Evolutionary conservation across 345 rosid genomes (phyloP).

Genomic region (Streptanthus diversifolius): DNA sequence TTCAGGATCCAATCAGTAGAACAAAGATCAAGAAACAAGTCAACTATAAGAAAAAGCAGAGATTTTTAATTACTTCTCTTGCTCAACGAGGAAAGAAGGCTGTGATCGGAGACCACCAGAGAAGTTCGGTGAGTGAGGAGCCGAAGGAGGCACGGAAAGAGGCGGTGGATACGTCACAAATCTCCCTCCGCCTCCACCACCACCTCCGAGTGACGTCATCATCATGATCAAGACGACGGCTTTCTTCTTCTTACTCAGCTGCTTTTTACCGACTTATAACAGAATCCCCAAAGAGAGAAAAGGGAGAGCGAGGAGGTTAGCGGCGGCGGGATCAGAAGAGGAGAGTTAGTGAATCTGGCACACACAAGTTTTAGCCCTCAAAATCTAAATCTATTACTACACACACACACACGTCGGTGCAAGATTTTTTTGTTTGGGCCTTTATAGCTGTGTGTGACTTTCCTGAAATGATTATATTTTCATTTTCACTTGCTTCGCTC

Average conservation of each 20-base stretch:
- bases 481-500: slow-evolving; percentile 1
- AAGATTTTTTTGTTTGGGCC: slow-evolving; percentile 15
- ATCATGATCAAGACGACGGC: slow-evolving; percentile 30
- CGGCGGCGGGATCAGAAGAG: slow-evolving; percentile 28
- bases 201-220: slow-evolving; percentile 48
- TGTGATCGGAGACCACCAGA: slow-evolving; percentile 67
- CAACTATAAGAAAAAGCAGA: slow-evolving; percentile 4
- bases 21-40: slow-evolving; percentile 16
- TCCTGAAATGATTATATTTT: not conserved
- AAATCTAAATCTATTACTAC: slow-evolving; percentile 1
- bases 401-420: slow-evolving; percentile 29
- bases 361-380: slow-evolving; percentile 27
- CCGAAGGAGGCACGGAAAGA: slow-evolving; percentile 50
- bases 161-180: slow-evolving; percentile 83
- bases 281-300: not conserved
- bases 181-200: slow-evolving; percentile 46
- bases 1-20: slow-evolving; percentile 10
- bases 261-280: not conserved
- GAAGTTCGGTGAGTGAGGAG: slow-evolving; percentile 86
- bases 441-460: slow-evolving; percentile 25
- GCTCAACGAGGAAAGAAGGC: slow-evolving; percentile 66
- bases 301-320: slow-evolving; percentile 9
- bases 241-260: not conserved
- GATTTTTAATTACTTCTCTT: slow-evolving; percentile 58
- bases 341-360: slow-evolving; percentile 12